Evolutionary conservation across 2,329 filamentous ascomycete species (phyloP).

Genomic region (Orbilia javanica): DNA sequence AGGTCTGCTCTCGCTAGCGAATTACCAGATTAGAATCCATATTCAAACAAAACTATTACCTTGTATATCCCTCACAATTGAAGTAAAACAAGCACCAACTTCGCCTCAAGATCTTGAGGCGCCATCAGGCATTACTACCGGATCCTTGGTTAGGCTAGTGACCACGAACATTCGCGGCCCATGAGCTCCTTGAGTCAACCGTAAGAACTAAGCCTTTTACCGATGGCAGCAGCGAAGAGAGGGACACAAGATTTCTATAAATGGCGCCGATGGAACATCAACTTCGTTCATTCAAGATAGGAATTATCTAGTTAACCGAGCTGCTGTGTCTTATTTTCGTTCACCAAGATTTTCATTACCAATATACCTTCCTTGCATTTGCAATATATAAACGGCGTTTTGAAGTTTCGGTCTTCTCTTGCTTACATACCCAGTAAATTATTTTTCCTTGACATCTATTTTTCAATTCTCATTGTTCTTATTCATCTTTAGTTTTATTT

Average conservation of each 20-base stretch:
- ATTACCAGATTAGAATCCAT: not conserved
- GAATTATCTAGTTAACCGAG: not conserved
- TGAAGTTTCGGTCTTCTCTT: too few species aligned
- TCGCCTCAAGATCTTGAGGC: not conserved
- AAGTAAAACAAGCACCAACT: not conserved
- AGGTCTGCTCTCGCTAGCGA: not conserved
- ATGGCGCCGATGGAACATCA: conserved; percentile 6
- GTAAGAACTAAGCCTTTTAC: conserved; percentile 10
- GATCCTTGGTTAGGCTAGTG: conserved; percentile 18
- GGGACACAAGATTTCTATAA: conserved; percentile 3
- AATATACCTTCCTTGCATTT: too few species aligned
- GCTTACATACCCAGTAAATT: too few species aligned
- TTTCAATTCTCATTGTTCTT: not conserved
- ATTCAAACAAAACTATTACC: not conserved
- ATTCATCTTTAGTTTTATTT: not conserved
- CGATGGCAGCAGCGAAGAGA: not conserved
- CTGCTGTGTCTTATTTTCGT: not conserved
- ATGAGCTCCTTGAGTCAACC: conserved; percentile 7
- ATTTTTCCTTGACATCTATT: too few species aligned
- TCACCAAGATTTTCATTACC: not conserved
- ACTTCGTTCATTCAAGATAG: not conserved
- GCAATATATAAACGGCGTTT: conserved; percentile 4
- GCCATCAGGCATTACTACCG: not conserved
- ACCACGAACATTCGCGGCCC: not conserved
- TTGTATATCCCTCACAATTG: not conserved